These are phyloP conservation scores for Colletotrichum sp. DNA, from an alignment of 2,329 filamentous ascomycete genomes.

Conservation along the genomic window DNA sequence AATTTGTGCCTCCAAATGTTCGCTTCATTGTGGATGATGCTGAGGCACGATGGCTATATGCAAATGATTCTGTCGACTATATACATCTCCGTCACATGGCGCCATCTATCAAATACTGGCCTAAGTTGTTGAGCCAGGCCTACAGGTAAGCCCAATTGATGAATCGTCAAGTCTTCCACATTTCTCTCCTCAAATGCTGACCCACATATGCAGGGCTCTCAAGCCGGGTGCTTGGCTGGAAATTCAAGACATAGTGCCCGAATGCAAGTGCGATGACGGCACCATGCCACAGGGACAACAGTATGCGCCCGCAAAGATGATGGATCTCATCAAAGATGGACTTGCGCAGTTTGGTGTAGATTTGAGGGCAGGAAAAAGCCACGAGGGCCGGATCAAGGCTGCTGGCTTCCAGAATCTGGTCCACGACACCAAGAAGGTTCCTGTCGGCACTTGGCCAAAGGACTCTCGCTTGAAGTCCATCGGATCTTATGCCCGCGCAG, in stretches of 20 bases:
- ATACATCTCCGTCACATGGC: constrained; percentile 30
- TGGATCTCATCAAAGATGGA: constrained; percentile 32
- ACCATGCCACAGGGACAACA: constrained; percentile 28
- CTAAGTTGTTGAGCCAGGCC: constrained; percentile 8
- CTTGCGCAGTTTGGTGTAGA: constrained; percentile 31
- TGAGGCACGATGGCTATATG: constrained; percentile 26
- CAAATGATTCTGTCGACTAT: constrained; percentile 25
- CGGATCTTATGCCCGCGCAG: constrained; percentile 27
- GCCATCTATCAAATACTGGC: constrained; percentile 34
- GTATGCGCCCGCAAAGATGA: constrained; percentile 31
- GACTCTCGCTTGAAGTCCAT: constrained; percentile 44
- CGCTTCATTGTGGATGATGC: constrained; percentile 76
- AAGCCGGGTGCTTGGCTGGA: constrained; percentile 8
- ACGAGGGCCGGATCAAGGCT: constrained; percentile 31
- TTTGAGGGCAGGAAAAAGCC: constrained; percentile 29
- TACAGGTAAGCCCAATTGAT: constrained; percentile 6
- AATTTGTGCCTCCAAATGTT: constrained; percentile 71
- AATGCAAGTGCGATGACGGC: constrained; percentile 44
- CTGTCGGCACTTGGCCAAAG: constrained; percentile 41
- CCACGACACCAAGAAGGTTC: constrained; percentile 32
- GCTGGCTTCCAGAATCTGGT: constrained; percentile 24
- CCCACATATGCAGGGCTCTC: constrained; percentile 16
- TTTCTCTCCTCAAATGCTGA: neutral
- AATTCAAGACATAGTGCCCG: constrained; percentile 5
- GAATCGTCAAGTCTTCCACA: neutral